A percentile compares a stretch with the other conserved stretches of the same genome.
phyloP scores from a whole-genome alignment of 176 grass and related monocot genomes.

The Leersia perrieri region DNA sequence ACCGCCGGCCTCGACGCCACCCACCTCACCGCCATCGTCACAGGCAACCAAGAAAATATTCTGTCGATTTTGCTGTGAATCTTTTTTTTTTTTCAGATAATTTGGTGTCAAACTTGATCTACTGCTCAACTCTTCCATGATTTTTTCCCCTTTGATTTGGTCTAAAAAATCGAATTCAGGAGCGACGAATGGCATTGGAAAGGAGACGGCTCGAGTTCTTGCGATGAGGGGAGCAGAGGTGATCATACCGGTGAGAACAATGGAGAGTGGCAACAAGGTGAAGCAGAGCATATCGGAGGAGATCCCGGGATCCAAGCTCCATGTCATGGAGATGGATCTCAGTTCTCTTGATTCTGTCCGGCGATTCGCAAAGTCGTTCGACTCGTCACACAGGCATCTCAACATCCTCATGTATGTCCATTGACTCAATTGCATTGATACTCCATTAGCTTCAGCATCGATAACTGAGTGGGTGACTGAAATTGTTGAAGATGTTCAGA shows the following conservation, averaged over 20 bases:
- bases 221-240: conserved; percentile 73
- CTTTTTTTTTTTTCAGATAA: too few relatives aligned
- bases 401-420: conserved; percentile 76
- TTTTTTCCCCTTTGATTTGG: not conserved
- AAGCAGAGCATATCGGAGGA: conserved; percentile 69
- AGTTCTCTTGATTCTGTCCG: conserved; percentile 66
- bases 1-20: conserved; percentile 68
- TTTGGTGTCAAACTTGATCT: too few relatives aligned
- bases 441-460: not conserved
- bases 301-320: conserved; percentile 43
- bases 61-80: too few relatives aligned
- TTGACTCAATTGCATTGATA: too few relatives aligned
- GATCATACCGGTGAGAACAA: conserved; percentile 66
- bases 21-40: conserved; percentile 77
- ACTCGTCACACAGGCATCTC: conserved; percentile 50
- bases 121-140: too few relatives aligned
- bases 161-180: conserved; percentile 4
- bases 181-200: conserved; percentile 85
- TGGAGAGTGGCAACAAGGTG: conserved; percentile 62
- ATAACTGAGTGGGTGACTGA: not conserved
- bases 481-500: conserved; percentile 6
- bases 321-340: conserved; percentile 89
- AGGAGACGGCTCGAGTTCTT: conserved; percentile 77
- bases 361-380: conserved; percentile 52
- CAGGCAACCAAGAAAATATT: conserved; percentile 63